A percentile compares a stretch with the other conserved stretches of the same genome.
phyloP scores from a whole-genome alignment of 2,329 filamentous ascomycete genomes.

The Xylariaceae sp. region DNA sequence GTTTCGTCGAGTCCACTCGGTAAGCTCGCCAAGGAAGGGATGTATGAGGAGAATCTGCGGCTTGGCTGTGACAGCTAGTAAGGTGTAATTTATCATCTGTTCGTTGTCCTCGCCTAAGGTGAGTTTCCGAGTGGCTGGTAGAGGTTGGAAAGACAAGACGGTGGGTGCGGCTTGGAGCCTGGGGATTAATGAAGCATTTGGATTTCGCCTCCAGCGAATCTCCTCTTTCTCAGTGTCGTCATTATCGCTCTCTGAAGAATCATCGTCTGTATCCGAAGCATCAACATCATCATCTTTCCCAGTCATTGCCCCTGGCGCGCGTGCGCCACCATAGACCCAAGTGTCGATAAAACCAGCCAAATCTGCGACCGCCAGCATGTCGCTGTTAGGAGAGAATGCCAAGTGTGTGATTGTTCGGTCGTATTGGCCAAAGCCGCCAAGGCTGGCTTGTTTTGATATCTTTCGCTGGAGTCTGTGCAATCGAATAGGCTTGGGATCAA shows the following conservation, averaged over 20 bases:
- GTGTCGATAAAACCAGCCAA: constrained; percentile 82
- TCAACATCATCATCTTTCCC: constrained; percentile 45
- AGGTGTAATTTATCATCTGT: constrained; percentile 43
- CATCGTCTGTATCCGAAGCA: constrained; percentile 32
- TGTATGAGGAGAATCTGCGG: constrained; percentile 75
- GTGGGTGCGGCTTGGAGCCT: constrained; percentile 62
- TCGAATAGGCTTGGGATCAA: constrained; percentile 43
- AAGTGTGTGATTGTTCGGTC: constrained; percentile 70
- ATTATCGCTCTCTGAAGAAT: constrained; percentile 36
- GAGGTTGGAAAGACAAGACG: constrained; percentile 63
- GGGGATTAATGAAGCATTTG: constrained; percentile 64
- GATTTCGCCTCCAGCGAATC: constrained; percentile 72
- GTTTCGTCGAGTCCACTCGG: constrained; percentile 83
- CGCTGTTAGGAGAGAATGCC: constrained; percentile 76
- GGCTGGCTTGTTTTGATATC: constrained; percentile 50
- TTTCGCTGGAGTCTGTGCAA: constrained; percentile 51
- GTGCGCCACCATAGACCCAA: constrained; percentile 45
- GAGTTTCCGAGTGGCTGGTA: constrained; percentile 35
- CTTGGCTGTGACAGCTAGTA: constrained; percentile 52
- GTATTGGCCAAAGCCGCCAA: constrained; percentile 71
- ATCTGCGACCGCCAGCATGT: constrained; percentile 74
- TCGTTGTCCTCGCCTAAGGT: constrained; percentile 19
- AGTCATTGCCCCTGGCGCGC: constrained; percentile 43
- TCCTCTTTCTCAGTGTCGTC: constrained; percentile 43
- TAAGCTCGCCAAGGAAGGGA: constrained; percentile 69